Base-by-base conservation (phyloP, 768 basidiomycete species). In the Holtermanniella nyarrowii region DNA sequence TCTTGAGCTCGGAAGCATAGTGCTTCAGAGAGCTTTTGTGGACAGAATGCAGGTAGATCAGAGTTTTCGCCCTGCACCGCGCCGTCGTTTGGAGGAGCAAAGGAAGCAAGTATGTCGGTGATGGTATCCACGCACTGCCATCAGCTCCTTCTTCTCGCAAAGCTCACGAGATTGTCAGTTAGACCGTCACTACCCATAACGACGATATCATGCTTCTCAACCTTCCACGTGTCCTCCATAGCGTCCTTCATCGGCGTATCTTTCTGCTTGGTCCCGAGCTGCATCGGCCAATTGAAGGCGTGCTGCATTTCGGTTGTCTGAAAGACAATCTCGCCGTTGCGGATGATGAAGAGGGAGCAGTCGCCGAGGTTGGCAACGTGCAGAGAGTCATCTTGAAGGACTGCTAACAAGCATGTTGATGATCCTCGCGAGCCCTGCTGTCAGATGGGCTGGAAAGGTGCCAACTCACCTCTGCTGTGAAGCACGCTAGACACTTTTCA, bases 221-320 rank as follows among this genome's bases (percentile, higher is more conserved):
- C 74, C 26, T 59, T 60, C 46, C 75, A 57, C 37, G 63, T 65
- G 49, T 83, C 79, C 4, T 82, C 73, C 52, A 82, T 82, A 1
- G 86, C 85, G 45, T 86, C 79, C 18, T 76, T 64, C 62, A 68
- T 62, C 14, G 85, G 83, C 22, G 77, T 78, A 18, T 81, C 80
- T n/a, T 77, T 72, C 1, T 78, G 78, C 40, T 78, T 74, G 1
- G 68, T 70, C 0, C 72, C 72, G 10, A 73, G 55, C 48, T 62
- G 60, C 26, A 65, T 42, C 1, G 70, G 70, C 49, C 63, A 68
- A 52, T 71, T 70, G 25, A 84, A 79, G 13, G 77, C 78, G 79
- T 88, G 89, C 81, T 89, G 90, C 86, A 93, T 91, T 71, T 95
- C 91, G 41, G 86, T 80, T 45, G 82, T 85, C 26, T 89, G 77